Base-by-base conservation (phyloP, 805 yeast genomes). In the Kodamaea nitidulidarum region DNA sequence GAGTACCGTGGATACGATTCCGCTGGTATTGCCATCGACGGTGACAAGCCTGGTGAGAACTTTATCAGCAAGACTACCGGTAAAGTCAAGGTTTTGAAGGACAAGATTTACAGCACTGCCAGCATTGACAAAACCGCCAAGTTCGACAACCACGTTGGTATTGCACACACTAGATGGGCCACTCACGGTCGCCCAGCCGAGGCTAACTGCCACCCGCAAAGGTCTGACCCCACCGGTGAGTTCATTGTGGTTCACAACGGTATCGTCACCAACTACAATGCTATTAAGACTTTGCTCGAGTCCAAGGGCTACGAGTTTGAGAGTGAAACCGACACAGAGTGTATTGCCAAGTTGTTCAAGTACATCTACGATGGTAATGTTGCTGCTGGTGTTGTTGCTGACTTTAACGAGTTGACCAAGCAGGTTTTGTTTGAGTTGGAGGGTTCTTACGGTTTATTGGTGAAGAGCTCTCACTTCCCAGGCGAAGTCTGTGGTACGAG, bases 81-180 rank as follows among this genome's bases (percentile, higher is more conserved):
- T 56, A 95, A 93, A 65, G 99, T 93, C 51, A 77, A 76, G 49
- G 82, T 80, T 42, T 80, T 93, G 60, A 82, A 75, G 60, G 73
- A 78, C 46, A 81, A 81, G 64, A 79, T 86, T 49, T 70, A 65
- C 22, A 52, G 46, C 36, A 56, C 61, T 15, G 61, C 76, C 33
- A 28, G 35, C 14, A 74, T 81, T 42, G 77, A 84, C 54, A 73
- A 82, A 51, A 63, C 73, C 20, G 80, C 76, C 44, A 72, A 78
- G 15, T 88, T 87, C 58, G 81, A 78, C 52, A 79, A 83, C 61
- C 98, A 93, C 60, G 88, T 81, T 44, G 98, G 96, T 59, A 93
- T 93, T 61, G 98, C 98, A 16, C 99, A 93, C 67, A 93, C 99
- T 10, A 85, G 99, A 73, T 93, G 99, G 99, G 99, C 99, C 37